Evolutionary conservation across 805 yeast species (phyloP).

Genomic region (Wickerhamiella occidentalis): DNA sequence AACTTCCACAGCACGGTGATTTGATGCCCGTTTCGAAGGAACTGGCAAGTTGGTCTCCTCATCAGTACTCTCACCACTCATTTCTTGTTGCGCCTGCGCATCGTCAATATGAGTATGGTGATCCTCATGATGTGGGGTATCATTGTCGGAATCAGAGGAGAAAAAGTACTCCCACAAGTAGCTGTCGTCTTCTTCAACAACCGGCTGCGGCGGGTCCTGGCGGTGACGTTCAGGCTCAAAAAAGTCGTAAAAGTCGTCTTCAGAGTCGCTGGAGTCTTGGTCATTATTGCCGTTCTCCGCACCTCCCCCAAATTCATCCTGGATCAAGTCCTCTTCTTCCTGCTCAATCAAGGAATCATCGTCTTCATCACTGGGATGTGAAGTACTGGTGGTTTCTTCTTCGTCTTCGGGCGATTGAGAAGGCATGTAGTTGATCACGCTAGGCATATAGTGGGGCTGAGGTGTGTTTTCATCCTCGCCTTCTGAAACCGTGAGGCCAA

Average conservation of each 20-base stretch:
- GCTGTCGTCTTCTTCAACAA: conserved; percentile 49
- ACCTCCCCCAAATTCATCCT: conserved; percentile 24
- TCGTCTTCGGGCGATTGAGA: conserved; percentile 42
- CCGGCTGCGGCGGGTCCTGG: conserved; percentile 4
- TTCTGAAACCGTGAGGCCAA: conserved; percentile 35
- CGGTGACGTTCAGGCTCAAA: conserved; percentile 4
- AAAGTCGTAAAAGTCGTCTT: conserved; percentile 19
- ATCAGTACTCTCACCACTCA: conserved; percentile 76
- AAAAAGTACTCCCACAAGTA: conserved; percentile 68
- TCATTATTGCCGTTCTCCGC: conserved; percentile 17
- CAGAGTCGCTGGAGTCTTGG: conserved; percentile 20
- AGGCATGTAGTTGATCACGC: conserved; percentile 17
- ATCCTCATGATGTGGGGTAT: conserved; percentile 24
- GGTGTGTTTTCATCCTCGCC: conserved; percentile 25
- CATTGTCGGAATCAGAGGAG: conserved; percentile 31
- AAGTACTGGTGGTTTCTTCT: conserved; percentile 31
- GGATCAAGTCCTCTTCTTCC: conserved; percentile 33
- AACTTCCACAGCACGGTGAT: conserved; percentile 80
- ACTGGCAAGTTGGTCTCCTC: conserved; percentile 79
- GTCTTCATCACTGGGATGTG: conserved; percentile 33
- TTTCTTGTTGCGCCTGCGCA: conserved; percentile 15
- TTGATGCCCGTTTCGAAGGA: conserved; percentile 47
- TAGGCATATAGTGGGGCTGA: conserved; percentile 22
- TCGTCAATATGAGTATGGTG: conserved; percentile 22
- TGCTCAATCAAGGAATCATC: conserved; percentile 27